Percentiles rank a stretch among this genome's conserved stretches.
Evolutionary conservation across 148 eudicot species (phyloP).

Genomic region (Pharnaceum exiguum): DNA sequence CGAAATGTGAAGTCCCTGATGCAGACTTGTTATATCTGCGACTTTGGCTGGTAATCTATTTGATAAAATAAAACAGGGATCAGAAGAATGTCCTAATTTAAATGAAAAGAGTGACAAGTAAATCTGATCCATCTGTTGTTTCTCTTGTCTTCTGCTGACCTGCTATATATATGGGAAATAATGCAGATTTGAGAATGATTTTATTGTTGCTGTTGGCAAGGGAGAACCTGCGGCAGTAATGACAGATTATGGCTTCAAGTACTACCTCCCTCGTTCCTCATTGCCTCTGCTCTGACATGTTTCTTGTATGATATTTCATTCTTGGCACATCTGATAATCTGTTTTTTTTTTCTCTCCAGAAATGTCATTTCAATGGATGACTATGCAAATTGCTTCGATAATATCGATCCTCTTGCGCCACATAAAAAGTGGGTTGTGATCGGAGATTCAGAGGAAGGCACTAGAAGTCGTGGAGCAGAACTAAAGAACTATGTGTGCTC

Average conservation of each 20-base stretch:
- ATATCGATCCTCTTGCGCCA: slow-evolving; percentile 80
- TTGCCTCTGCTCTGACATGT: neutral
- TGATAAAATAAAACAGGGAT: too few species aligned
- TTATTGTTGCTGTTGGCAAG: slow-evolving; percentile 82
- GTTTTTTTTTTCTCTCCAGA: slow-evolving; percentile 28
- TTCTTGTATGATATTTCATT: neutral
- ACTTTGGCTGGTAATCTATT: too few species aligned
- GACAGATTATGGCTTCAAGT: slow-evolving; percentile 91
- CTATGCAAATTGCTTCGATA: slow-evolving; percentile 71
- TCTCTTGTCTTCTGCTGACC: neutral
- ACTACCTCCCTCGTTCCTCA: slow-evolving; percentile 24
- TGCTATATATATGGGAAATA: neutral
- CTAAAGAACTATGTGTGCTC: slow-evolving; percentile 38
- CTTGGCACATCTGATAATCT: neutral
- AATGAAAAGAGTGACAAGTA: neutral
- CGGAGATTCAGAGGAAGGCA: slow-evolving; percentile 19
- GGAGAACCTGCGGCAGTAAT: slow-evolving; percentile 87
- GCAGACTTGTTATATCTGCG: too few species aligned
- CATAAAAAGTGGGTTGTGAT: slow-evolving; percentile 53
- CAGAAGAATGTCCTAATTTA: too few species aligned
- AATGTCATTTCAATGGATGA: slow-evolving; percentile 80
- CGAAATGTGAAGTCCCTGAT: too few species aligned
- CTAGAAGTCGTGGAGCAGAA: slow-evolving; percentile 7
- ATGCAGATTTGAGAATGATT: slow-evolving; percentile 61
- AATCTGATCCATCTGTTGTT: neutral